Evolutionary conservation across 345 rosid genomes (phyloP), one percentile per base, ranked within the genome.

Genomic region (Excoecaria agallocha): DNA sequence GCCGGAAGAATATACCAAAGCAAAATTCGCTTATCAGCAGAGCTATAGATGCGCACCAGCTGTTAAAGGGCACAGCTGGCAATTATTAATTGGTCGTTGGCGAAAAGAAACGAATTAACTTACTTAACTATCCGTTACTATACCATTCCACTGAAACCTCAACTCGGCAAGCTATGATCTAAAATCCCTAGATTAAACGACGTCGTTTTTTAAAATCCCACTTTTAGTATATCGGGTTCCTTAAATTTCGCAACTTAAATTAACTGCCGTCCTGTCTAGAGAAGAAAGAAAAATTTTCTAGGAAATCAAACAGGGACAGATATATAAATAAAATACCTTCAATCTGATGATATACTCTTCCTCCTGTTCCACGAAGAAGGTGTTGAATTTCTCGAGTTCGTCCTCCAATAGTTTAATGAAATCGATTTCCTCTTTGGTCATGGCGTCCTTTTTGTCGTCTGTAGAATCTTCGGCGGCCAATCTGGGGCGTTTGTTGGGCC

Each of bases 281-380:
- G 56, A 11, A 19, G 56, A 11, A 1, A 35, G 17, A 68, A 62
- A 63, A 22, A n/a, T 25, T 64, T 68, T 65, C 74, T 22, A 37
- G 22, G 49, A 4, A 81, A 75, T 67, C 57, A 75, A 70, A 52
- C 75, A 52, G 60, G 59, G 3, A 19, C 20, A 63, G 16, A 58
- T 30, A 54, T 7, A 60, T 13, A 48, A 50, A 57, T 12, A 17
- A 51, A 17, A 52, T 84, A 94, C 97, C 96, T 95, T 95, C 74
- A 95, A 85, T 77, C 85, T 82, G 76, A 95, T 95, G 87, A 95
- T 89, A 74, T 93, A 91, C 68, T 95, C 99, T 84, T 95, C 99
- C 89, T 95, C 99, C 70, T 95, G 84, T 83, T 93, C 98, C 38
- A 93, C 91, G 78, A 93, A 95, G 85, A 95, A 93, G 4, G 85